These are phyloP conservation scores for Gossypium turneri DNA, from an alignment of 345 rosid species.

Conservation along the genomic window DNA sequence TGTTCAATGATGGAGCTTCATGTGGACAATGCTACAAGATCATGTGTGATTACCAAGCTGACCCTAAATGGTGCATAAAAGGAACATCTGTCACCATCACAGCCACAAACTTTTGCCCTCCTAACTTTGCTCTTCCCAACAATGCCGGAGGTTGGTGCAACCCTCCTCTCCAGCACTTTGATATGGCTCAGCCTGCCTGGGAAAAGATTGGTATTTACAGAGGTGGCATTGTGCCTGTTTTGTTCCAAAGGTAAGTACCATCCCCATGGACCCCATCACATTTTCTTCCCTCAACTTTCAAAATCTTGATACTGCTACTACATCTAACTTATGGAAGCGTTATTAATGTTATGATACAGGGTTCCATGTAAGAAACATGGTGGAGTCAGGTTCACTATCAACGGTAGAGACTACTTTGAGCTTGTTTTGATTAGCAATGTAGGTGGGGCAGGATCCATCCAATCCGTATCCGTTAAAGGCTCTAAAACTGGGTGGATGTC, in stretches of 20 bases:
- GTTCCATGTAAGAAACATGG: slow-evolving; percentile 76
- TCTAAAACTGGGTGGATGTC: slow-evolving; percentile 71
- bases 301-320: not conserved
- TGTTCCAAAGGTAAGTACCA: slow-evolving; percentile 57
- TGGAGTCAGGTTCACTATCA: slow-evolving; percentile 83
- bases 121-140: slow-evolving; percentile 61
- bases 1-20: slow-evolving; percentile 65
- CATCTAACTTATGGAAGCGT: not conserved
- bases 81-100: slow-evolving; percentile 59
- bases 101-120: slow-evolving; percentile 81
- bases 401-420: slow-evolving; percentile 85
- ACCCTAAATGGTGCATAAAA: slow-evolving; percentile 57
- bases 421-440: slow-evolving; percentile 69
- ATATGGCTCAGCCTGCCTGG: slow-evolving; percentile 96
- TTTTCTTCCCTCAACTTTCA: not conserved
- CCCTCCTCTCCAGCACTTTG: slow-evolving; percentile 90
- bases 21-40: slow-evolving; percentile 70
- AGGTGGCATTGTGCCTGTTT: slow-evolving; percentile 85
- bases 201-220: slow-evolving; percentile 74
- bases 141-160: slow-evolving; percentile 97
- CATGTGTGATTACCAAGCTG: slow-evolving; percentile 50
- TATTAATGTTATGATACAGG: slow-evolving; percentile 35
- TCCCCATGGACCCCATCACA: not conserved
- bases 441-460: slow-evolving; percentile 71
- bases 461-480: slow-evolving; percentile 65